Conservation (phyloP, 129 eudicot species). For the Chrysanthemum lavandulifolium region DNA sequence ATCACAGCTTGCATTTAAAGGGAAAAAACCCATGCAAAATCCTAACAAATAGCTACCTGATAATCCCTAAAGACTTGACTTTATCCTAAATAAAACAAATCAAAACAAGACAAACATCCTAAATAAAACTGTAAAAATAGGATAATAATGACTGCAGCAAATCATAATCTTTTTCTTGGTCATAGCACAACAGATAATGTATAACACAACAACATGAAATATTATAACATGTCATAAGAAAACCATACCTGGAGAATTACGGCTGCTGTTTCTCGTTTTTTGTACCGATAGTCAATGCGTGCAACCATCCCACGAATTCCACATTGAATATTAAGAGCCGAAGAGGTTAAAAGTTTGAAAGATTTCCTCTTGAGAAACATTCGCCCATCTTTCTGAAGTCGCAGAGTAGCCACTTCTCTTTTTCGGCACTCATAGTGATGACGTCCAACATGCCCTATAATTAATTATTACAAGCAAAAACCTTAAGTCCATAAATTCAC, state of each 20-base stretch:
- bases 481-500: background rate
- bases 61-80: no score
- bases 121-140: background rate
- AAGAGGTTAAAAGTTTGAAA: conserved; percentile 38
- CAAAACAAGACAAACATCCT: background rate
- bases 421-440: conserved; percentile 44
- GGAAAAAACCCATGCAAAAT: no score
- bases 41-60: no score
- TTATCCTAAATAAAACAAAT: no score
- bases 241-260: conserved; percentile 59
- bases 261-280: conserved; percentile 59
- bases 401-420: conserved; percentile 67
- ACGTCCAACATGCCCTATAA: conserved; percentile 69
- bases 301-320: conserved; percentile 77
- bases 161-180: no score
- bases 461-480: conserved; percentile 6
- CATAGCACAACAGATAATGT: no score
- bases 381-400: conserved; percentile 63
- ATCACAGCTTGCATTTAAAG: no score
- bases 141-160: no score
- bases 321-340: conserved; percentile 59
- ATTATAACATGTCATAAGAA: no score
- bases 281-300: conserved; percentile 47
- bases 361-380: conserved; percentile 58
- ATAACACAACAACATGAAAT: no score